Evolutionary conservation across 108 stramenopile genomes (phyloP).

Genomic region (Nitzschia palea): DNA sequence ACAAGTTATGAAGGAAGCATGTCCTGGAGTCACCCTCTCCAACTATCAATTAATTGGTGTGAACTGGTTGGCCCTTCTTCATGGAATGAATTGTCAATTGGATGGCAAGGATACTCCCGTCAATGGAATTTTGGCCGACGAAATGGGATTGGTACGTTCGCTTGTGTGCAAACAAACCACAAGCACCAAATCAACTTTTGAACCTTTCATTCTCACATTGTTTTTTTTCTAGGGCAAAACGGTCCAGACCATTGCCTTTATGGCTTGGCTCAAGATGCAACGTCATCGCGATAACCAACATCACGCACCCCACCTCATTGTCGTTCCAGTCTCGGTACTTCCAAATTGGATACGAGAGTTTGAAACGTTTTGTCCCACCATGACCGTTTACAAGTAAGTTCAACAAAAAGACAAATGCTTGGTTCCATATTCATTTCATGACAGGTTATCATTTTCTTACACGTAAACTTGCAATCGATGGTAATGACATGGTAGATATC

Average conservation of each 20-base stretch:
- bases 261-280: conserved; percentile 80
- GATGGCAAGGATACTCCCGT: conserved; percentile 54
- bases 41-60: conserved; percentile 87
- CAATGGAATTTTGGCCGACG: conserved; percentile 97
- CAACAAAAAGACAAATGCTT: conserved; percentile 19
- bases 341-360: conserved; percentile 97
- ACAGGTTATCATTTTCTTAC: conserved; percentile 5
- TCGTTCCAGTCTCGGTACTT: conserved; percentile 93
- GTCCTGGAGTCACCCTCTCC: conserved; percentile 63
- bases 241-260: conserved; percentile 94
- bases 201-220: conserved; percentile 6
- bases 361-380: conserved; percentile 80
- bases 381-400: conserved; percentile 78
- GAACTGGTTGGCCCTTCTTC: conserved; percentile 84
- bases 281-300: conserved; percentile 1
- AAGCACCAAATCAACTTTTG: too few species aligned
- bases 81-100: conserved; percentile 61
- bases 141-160: conserved; percentile 84
- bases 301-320: conserved; percentile 80
- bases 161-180: conserved; percentile 5
- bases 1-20: conserved; percentile 52
- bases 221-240: conserved; percentile 69
- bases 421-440: background rate
- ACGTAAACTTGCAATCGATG: background rate
- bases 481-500: conserved; percentile 44